These are phyloP conservation scores for Mallotus japonicus DNA, from an alignment of 441 rosid species.

Conservation along the genomic window DNA sequence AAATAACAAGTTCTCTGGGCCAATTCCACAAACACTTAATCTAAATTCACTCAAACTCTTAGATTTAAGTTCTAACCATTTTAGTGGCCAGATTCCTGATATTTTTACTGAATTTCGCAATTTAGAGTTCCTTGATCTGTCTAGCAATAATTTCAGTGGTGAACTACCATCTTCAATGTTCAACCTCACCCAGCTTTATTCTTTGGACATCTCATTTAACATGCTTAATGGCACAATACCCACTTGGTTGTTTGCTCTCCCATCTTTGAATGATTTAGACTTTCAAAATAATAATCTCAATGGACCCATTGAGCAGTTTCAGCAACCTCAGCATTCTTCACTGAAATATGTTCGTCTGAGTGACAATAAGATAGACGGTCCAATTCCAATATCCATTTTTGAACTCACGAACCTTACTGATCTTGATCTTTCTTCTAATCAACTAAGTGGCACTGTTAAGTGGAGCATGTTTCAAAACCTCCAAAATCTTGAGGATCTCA, in stretches of 20 bases:
- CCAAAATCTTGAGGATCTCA: constrained; percentile 4
- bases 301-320: background rate
- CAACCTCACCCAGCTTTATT: background rate
- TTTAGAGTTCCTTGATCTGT: background rate
- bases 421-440: constrained; percentile 22
- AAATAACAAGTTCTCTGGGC: background rate
- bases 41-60: background rate
- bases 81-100: constrained; percentile 13
- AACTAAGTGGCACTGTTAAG: constrained; percentile 26
- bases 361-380: constrained; percentile 14
- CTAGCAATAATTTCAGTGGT: background rate
- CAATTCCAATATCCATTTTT: constrained; percentile 7
- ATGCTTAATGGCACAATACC: constrained; percentile 22
- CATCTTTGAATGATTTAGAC: background rate
- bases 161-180: background rate
- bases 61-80: background rate
- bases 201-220: constrained; percentile 8
- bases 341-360: background rate
- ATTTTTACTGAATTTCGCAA: constrained; percentile 9
- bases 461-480: constrained; percentile 22
- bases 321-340: background rate
- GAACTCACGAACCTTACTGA: constrained; percentile 12
- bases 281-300: constrained; percentile 3
- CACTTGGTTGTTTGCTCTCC: constrained; percentile 23
- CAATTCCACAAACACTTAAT: background rate